Base-by-base conservation (phyloP, 2,329 filamentous ascomycete species). In the Calonectria henricotiae region DNA sequence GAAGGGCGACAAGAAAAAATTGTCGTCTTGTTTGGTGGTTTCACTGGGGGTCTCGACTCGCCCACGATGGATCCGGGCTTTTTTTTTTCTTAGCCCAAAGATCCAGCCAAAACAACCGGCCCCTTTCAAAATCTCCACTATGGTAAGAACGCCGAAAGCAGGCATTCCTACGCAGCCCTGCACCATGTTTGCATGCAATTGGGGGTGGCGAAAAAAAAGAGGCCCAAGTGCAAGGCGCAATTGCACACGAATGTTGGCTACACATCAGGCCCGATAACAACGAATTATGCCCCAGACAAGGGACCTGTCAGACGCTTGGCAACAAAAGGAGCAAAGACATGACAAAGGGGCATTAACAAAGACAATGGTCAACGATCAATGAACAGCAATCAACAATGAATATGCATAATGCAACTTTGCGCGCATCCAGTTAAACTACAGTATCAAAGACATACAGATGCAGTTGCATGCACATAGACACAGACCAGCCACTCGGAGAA, bases 221-320 rank as follows among this genome's bases (percentile, higher is more conserved):
- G 39, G 55, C 30, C 46, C 41, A 64, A 49, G 62, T 49, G 35
- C 25, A 25, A 62, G 55, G 27, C 55, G 27, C 58, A 62, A 62
- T 32, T 30, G 27, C 27, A 27, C 55, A 25, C 32, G 13, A 51
- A 37, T 55, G 55, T 23, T 4, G 49, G 62, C 32, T n/a, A 47
- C 51, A 65, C 23, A 55, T 65, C 67, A 65, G 67, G 67, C 25
- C 67, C 67, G 54, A 69, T 61, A 65, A 55, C 32, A 37, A 37
- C 51, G 12, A 35, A 55, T 55, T 55, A 20, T 11, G 20, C n/a
- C 15, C 30, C 27, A 20, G 27, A 35, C 49, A 54, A 5, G 9
- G 32, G 32, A 3, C 9, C 2, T 8, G 35, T 43, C 15, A 30
- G 30, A 55, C 49, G 30, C 17, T n/a, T 11, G 17, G 17, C 32